Conservation (phyloP, 2,329 filamentous ascomycete genomes). For the Tolypocladium tropicale region DNA sequence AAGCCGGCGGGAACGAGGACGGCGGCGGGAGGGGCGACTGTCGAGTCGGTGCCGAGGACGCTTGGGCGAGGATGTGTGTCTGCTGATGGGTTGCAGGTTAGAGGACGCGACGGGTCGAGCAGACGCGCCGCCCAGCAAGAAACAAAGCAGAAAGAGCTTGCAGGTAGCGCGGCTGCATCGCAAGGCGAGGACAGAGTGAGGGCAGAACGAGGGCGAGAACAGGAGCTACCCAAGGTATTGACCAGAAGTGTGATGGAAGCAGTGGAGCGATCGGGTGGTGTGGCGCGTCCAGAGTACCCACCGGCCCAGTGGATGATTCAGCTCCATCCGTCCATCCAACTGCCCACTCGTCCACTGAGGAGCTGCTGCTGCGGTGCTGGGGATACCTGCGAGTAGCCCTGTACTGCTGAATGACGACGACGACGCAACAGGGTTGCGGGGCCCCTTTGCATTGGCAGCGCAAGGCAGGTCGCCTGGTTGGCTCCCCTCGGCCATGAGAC, state of each 20-base stretch:
- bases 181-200: neutral
- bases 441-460: neutral
- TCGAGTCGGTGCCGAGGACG: neutral
- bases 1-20: neutral
- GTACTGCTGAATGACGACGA: slow-evolving; percentile 7
- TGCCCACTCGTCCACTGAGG: neutral
- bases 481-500: neutral
- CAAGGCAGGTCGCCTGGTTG: neutral
- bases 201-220: no score
- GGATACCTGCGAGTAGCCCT: no score
- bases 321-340: neutral
- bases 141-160: neutral
- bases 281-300: neutral
- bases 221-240: neutral
- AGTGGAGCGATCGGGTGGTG: neutral
- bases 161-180: neutral
- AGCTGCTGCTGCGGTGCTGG: neutral
- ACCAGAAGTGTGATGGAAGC: no score
- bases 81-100: neutral
- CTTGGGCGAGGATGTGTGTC: neutral
- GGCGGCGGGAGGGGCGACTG: neutral
- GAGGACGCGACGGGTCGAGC: neutral
- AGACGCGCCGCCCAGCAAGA: neutral
- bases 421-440: no score
- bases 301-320: neutral